Evolutionary conservation across 108 stramenopile genomes (phyloP), one percentile per base, ranked within the genome.

Genomic region (Pseudonitzschia delicatissima): DNA sequence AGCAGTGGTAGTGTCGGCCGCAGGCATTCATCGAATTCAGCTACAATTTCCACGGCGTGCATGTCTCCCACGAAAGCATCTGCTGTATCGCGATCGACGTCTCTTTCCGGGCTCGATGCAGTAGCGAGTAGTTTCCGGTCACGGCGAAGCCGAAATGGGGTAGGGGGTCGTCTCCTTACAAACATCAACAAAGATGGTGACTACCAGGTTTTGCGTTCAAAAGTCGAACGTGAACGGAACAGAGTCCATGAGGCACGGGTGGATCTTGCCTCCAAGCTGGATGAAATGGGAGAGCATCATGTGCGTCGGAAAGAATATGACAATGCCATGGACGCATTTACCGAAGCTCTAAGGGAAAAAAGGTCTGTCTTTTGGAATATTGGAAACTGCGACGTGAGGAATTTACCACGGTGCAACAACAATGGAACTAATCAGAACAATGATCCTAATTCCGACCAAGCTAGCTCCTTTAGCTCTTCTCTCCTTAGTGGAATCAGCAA

Each of bases 281-380:
- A 85, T 62, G 73, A 80, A 57, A 44, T 90, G 48, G 89, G 89
- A 20, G 89, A 90, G 60, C 86, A 87, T 74, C 86, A 90, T 44
- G 80, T 87, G n/a, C 62, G 86, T 33, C 67, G 82, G 39, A 77
- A 79, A 34, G 89, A 90, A 67, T 90, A 86, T 58, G 86, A 90
- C 28, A 80, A 86, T 47, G 89, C 89, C 6, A 86, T 86, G 84
- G 76, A 79, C 45, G 89, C 89, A 13, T 90, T 90, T 45, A 73
- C 81, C 23, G 89, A 90, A 67, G 80, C 82, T 7, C 73, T 90
- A 8, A 69, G 78, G 42, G 89, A 90, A 55, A 90, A 87, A 55
- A 53, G 84, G 26, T 85, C 75, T 47, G 82, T 90, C n/a, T 79
- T 70, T 44, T 77, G 78, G 53, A 45, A 81, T 58, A 72, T 68